These are phyloP conservation scores for Dothiorella sarmentorum DNA, from an alignment of 2,329 filamentous ascomycete genomes.

Conservation along the genomic window DNA sequence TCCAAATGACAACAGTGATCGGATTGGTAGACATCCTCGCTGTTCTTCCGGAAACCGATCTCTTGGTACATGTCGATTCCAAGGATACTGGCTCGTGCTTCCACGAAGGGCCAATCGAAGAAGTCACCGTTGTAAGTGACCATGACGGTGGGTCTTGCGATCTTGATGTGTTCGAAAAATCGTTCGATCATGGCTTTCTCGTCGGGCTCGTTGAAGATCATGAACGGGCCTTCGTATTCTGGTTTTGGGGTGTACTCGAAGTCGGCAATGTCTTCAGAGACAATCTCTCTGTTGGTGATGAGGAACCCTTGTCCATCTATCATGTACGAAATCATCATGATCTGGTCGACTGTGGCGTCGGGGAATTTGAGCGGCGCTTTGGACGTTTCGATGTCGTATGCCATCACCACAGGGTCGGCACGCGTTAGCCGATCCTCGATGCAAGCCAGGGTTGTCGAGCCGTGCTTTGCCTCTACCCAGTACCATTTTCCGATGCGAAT, in stretches of 20 bases:
- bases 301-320: slow-evolving; percentile 97
- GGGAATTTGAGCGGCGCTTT: slow-evolving; percentile 96
- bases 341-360: slow-evolving; percentile 87
- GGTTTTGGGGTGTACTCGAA: slow-evolving; percentile 98
- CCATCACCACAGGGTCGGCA: slow-evolving; percentile 95
- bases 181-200: slow-evolving; percentile 84
- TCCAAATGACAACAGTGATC: slow-evolving; percentile 98
- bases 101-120: slow-evolving; percentile 99
- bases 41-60: slow-evolving; percentile 94
- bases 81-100: slow-evolving; percentile 85
- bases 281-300: slow-evolving; percentile 96
- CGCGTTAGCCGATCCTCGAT: slow-evolving; percentile 84
- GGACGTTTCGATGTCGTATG: slow-evolving; percentile 98
- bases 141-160: slow-evolving; percentile 90
- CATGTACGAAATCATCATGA: slow-evolving; percentile 99
- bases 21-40: slow-evolving; percentile 93
- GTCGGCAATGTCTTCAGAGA: slow-evolving; percentile 94
- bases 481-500: slow-evolving; percentile 98
- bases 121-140: slow-evolving; percentile 99
- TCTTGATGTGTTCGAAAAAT: slow-evolving; percentile 94
- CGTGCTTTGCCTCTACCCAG: slow-evolving; percentile 89
- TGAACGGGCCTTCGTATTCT: slow-evolving; percentile 91
- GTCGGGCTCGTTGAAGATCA: slow-evolving; percentile 97
- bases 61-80: slow-evolving; percentile 99
- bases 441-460: slow-evolving; percentile 74